Evolutionary conservation across 768 basidiomycete species (phyloP).

Genomic region (Phanerochaete carnosa): DNA sequence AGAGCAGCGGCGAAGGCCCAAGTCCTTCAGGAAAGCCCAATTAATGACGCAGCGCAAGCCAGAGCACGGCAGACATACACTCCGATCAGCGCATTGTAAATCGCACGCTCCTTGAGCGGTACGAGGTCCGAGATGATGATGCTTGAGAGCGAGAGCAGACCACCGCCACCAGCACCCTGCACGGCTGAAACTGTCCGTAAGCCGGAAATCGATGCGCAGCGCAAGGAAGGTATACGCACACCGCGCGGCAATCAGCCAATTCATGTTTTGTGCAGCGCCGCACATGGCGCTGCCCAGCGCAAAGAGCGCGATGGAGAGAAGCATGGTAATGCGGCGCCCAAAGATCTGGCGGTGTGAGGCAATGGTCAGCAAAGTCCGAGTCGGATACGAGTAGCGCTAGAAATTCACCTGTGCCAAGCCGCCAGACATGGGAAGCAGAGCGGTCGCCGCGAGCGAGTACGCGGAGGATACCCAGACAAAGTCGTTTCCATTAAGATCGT

Average conservation of each 20-base stretch:
- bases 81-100: constrained; percentile 29
- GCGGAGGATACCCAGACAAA: constrained; percentile 33
- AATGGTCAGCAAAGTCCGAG: too few relatives aligned
- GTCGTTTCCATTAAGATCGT: constrained; percentile 21
- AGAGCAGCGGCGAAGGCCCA: background rate
- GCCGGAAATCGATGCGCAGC: background rate
- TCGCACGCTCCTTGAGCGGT: constrained; percentile 18
- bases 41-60: background rate
- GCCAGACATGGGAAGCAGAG: constrained; percentile 30
- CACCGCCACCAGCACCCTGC: constrained; percentile 14
- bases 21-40: background rate
- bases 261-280: constrained; percentile 12
- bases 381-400: too few relatives aligned
- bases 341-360: too few relatives aligned
- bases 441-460: constrained; percentile 32
- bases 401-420: constrained; percentile 21
- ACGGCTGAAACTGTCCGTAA: constrained; percentile 4
- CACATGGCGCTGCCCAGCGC: constrained; percentile 10
- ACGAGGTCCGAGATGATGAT: constrained; percentile 13
- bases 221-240: constrained; percentile 4
- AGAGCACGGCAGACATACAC: constrained; percentile 13
- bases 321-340: constrained; percentile 5
- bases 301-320: background rate
- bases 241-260: constrained; percentile 12
- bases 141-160: background rate